Conservation (phyloP, 202 grass and related monocot genomes). For the Carex arenaria region DNA sequence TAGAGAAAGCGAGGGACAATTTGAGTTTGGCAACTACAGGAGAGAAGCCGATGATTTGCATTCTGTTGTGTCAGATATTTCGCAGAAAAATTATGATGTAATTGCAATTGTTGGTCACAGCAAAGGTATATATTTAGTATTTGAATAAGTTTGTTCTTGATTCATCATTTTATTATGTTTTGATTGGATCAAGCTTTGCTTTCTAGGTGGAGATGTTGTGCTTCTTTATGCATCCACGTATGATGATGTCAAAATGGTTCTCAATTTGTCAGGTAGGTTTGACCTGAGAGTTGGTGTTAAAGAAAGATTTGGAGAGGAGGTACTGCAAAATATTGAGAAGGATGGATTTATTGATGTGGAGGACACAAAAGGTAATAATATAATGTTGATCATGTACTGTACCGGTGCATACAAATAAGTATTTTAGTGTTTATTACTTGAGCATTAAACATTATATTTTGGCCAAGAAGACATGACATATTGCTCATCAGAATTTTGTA, state of each 20-base stretch:
- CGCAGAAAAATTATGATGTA: slow-evolving; percentile 58
- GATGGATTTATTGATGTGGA: slow-evolving; percentile 64
- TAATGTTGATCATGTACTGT: not conserved
- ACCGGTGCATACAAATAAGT: not conserved
- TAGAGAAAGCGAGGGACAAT: slow-evolving; percentile 87
- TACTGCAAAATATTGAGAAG: slow-evolving; percentile 55
- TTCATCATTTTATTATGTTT: not conserved
- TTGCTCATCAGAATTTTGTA: not conserved
- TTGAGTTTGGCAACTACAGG: slow-evolving; percentile 60
- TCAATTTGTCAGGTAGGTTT: slow-evolving; percentile 87
- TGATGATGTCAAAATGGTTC: slow-evolving; percentile 52
- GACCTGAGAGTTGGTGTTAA: slow-evolving; percentile 60
- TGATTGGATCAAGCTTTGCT: not conserved
- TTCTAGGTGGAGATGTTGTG: slow-evolving; percentile 71
- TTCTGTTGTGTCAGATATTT: slow-evolving; percentile 53
- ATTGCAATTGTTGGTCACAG: slow-evolving; percentile 79
- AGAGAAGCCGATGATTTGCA: slow-evolving; percentile 74
- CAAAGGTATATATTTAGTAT: slow-evolving; percentile 44
- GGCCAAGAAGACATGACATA: not conserved
- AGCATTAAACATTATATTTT: not conserved
- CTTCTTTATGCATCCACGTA: slow-evolving; percentile 85
- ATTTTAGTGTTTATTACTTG: not conserved
- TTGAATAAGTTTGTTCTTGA: not conserved
- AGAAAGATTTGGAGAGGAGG: slow-evolving; percentile 58
- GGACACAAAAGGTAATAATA: slow-evolving; percentile 45